phyloP scores from a whole-genome alignment of 1,284 basidiomycete genomes.

The Cryptococcus hybrid region DNA sequence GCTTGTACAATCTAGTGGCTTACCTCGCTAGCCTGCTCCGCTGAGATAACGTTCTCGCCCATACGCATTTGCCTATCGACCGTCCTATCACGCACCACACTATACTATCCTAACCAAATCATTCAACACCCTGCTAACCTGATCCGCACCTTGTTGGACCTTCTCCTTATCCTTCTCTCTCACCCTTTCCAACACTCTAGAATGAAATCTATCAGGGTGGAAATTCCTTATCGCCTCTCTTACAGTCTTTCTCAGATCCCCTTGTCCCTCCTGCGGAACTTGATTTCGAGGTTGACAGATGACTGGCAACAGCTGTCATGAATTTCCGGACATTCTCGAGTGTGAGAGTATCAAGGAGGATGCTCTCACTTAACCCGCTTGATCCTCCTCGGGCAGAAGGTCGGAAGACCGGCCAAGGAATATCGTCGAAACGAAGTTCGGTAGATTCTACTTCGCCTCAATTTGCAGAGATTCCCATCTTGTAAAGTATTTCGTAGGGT shows the following conservation, averaged over 20 bases:
- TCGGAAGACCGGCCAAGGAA: slow-evolving; percentile 73
- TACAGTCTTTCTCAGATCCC: slow-evolving; percentile 58
- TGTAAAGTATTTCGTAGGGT: slow-evolving; percentile 11
- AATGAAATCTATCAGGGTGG: slow-evolving; percentile 75
- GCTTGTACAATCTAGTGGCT: too few species aligned
- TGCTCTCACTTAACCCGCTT: slow-evolving; percentile 50
- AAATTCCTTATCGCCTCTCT: slow-evolving; percentile 63
- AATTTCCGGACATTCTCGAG: slow-evolving; percentile 58
- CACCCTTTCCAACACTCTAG: slow-evolving; percentile 57
- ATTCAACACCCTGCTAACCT: slow-evolving; percentile 57
- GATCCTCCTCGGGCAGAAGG: slow-evolving; percentile 30
- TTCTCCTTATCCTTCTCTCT: slow-evolving; percentile 57
- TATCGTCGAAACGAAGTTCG: slow-evolving; percentile 58
- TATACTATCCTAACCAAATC: slow-evolving; percentile 42
- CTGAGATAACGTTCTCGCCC: not conserved
- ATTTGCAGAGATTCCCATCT: slow-evolving; percentile 9
- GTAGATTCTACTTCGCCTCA: slow-evolving; percentile 7
- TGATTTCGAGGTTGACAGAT: slow-evolving; percentile 24
- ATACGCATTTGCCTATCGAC: not conserved
- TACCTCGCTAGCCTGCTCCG: too few species aligned
- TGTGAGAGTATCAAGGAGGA: slow-evolving; percentile 52
- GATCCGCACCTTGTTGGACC: slow-evolving; percentile 65
- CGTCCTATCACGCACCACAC: not conserved
- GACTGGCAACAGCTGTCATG: slow-evolving; percentile 51
- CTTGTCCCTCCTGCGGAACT: slow-evolving; percentile 51